A percentile compares a stretch with the other conserved stretches of the same genome.
phyloP scores from a whole-genome alignment of 805 yeast genomes.

The Candida sakaeoensis region DNA sequence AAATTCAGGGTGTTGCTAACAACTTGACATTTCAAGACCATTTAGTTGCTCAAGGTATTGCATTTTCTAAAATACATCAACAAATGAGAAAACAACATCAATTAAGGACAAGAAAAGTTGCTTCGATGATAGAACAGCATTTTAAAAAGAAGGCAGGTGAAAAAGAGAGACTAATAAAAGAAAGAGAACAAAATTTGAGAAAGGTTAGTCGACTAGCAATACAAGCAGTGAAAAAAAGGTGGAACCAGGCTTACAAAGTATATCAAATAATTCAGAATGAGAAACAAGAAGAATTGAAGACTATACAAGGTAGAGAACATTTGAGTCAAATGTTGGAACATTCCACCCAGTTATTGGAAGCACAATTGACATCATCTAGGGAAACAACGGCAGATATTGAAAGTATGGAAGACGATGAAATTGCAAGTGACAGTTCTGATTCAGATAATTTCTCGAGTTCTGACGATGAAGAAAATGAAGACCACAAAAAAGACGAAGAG shows the following conservation, averaged over 20 bases:
- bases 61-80: conserved; percentile 64
- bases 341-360: conserved; percentile 84
- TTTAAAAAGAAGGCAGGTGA: conserved; percentile 86
- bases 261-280: conserved; percentile 68
- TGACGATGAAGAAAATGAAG: conserved; percentile 21
- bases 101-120: conserved; percentile 65
- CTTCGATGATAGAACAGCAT: conserved; percentile 81
- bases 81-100: conserved; percentile 63
- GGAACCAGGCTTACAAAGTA: conserved; percentile 87
- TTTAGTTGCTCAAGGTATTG: conserved; percentile 69
- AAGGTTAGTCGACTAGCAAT: conserved; percentile 78
- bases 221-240: conserved; percentile 81
- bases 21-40: conserved; percentile 65
- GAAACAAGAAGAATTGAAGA: conserved; percentile 75
- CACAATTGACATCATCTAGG: conserved; percentile 52
- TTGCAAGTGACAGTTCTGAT: conserved; percentile 15
- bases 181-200: conserved; percentile 65
- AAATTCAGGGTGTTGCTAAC: conserved; percentile 40
- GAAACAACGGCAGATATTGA: conserved; percentile 24
- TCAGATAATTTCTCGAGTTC: conserved; percentile 12
- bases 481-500: conserved; percentile 17
- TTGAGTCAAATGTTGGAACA: conserved; percentile 84
- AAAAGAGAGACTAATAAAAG: conserved; percentile 74
- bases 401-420: conserved; percentile 18
- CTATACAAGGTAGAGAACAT: conserved; percentile 81